Base-by-base conservation (phyloP, 345 rosid species). In the Brassica juncea region DNA sequence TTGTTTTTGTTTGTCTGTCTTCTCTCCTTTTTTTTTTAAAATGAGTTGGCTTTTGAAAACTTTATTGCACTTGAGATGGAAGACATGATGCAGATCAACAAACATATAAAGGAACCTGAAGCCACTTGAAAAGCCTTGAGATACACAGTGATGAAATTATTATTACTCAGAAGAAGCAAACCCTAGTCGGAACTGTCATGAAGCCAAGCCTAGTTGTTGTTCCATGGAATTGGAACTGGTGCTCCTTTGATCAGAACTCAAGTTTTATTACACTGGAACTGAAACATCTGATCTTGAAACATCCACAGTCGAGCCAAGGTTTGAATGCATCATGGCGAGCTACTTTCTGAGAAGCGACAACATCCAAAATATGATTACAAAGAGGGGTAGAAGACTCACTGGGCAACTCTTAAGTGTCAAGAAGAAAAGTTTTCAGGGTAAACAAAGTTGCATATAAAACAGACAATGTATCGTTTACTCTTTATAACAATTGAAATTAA, bases 231-330 rank as follows among this genome's bases (percentile, higher is more conserved):
- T 34, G 74, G 62, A 10, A 35, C n/a, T 42, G 14, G 49, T 47
- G 54, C 54, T 49, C 6, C 2, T 14, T 49, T 49, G 2, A 1
- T 49, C 7, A 42, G 61, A 68, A 44, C 54, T 76, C 80, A 14
- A 49, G 27, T 2, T 15, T 58, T 58, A 21, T 49, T 21, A 11
- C 12, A 58, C 62, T 49, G 19, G 69, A 12, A 73, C 19, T 42
- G 31, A 19, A 9, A 25, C 68, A 68, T 47, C 5, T 81, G 25
- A 62, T 78, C 71, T 71, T 66, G 82, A 87, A 73, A 83, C 87
- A 86, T 63, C 72, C 74, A 0, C 58, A 30, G 52, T 86, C 90
- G 74, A 68, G 28, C 94, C 94, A 90, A 12, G 91, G 92, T 77
- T 61, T 65, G 67, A 91, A 88, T 35, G 72, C 71, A 79, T 81